A percentile compares a stretch with the other conserved stretches of the same genome.
phyloP scores from a whole-genome alignment of 2,329 filamentous ascomycete genomes.

The Paradendryphiella salina region DNA sequence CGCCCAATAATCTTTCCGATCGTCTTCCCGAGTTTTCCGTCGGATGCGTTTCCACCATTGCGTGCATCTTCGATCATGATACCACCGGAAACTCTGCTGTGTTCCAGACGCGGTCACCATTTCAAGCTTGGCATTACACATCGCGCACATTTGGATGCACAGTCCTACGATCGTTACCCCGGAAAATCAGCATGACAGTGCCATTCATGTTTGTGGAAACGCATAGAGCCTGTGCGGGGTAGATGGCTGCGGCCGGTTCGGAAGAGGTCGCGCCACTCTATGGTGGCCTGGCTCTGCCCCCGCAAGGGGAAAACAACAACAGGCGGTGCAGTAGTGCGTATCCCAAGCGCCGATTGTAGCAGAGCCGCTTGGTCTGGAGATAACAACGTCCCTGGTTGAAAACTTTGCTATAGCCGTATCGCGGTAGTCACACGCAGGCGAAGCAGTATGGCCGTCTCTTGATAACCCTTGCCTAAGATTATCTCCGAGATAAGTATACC shows the following conservation, averaged over 20 bases:
- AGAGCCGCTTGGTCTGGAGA: conserved; percentile 6
- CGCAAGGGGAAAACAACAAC: neutral
- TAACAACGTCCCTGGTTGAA: neutral
- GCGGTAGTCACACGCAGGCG: neutral
- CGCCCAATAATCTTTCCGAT: neutral
- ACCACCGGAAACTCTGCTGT: neutral
- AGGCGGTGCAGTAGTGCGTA: conserved; percentile 7
- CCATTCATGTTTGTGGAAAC: neutral
- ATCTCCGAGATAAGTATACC: conserved; percentile 2
- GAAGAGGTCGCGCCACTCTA: neutral
- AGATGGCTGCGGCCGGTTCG: neutral
- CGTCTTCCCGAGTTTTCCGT: conserved; percentile 7
- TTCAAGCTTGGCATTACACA: conserved; percentile 15
- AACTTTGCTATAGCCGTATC: neutral
- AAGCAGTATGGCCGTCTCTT: neutral
- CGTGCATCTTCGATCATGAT: conserved; percentile 1
- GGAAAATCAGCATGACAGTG: conserved; percentile 1
- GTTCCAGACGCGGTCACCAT: neutral
- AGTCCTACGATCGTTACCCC: conserved; percentile 11
- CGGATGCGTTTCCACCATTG: neutral
- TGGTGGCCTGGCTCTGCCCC: neutral
- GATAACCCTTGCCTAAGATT: neutral
- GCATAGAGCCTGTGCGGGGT: conserved; percentile 4
- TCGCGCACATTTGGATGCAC: conserved; percentile 4
- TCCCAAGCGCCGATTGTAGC: conserved; percentile 1